Conservation (phyloP, 1,284 basidiomycete genomes). For the Meripilus lineatus region DNA sequence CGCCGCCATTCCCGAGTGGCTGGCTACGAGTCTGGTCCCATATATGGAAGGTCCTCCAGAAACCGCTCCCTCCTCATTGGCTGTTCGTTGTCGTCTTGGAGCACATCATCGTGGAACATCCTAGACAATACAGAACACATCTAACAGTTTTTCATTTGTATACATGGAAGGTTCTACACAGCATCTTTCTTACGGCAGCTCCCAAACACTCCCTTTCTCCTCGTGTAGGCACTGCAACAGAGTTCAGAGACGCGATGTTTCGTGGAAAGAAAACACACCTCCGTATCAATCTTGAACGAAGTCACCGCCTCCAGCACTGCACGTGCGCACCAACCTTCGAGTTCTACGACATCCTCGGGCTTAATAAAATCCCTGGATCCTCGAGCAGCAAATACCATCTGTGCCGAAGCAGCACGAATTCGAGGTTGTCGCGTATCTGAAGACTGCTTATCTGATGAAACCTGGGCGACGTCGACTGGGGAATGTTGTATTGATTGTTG, state of each 20-base stretch:
- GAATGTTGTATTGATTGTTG: constrained; percentile 30
- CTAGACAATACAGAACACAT: neutral
- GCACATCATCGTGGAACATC: too few relatives aligned
- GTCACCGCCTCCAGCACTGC: constrained; percentile 46
- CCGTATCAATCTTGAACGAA: constrained; percentile 29
- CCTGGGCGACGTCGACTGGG: constrained; percentile 26
- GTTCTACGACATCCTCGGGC: constrained; percentile 55
- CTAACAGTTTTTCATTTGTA: neutral
- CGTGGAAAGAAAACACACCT: constrained; percentile 34
- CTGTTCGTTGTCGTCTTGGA: too few relatives aligned
- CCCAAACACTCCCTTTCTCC: constrained; percentile 36
- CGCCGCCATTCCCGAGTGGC: too few relatives aligned
- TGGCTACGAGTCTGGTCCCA: too few relatives aligned
- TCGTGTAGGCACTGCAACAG: constrained; percentile 30
- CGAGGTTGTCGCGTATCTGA: constrained; percentile 27
- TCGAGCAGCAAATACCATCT: constrained; percentile 83
- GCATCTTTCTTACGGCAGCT: constrained; percentile 9
- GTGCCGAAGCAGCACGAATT: constrained; percentile 73
- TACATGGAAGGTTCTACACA: neutral
- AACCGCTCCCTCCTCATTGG: too few relatives aligned
- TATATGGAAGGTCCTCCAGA: too few relatives aligned
- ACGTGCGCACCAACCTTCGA: constrained; percentile 65
- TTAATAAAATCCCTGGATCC: constrained; percentile 74
- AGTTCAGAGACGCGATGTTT: neutral
- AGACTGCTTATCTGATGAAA: too few relatives aligned